Base-by-base conservation (phyloP, 2,329 filamentous ascomycete genomes). In the Exserohilum turcica region DNA sequence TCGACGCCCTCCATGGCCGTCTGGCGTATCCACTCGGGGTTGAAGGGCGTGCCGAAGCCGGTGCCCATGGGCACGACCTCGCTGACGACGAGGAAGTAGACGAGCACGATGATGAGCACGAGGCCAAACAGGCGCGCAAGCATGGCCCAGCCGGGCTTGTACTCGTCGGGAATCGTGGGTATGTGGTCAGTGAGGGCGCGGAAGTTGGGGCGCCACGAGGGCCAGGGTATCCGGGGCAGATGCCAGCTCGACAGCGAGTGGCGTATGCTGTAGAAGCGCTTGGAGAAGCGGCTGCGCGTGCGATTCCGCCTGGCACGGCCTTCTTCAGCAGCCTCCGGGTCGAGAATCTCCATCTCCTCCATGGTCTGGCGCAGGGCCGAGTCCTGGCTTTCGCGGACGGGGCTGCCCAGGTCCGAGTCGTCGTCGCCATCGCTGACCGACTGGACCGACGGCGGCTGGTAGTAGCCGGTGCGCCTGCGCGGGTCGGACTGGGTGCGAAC, bases 81-180 rank as follows among this genome's bases (percentile, higher is more conserved):
- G 70, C 90, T 91, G 57, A 92, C 84, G 69, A 97, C 92, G 43
- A 97, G 80, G 47, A 93, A 78, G 74, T 96, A 97, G 37, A 96
- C 80, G 57, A 96, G 82, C 15, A 85, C 84, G 40, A 92, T 78
- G 10, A 97, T 86, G 39, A 95, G 76, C 42, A 92, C 78, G 10
- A 96, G 78, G 2, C 89, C 92, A 54, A 91, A 82, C 29, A 94
- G 71, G 27, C 93, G 85, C 33, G 88, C 88, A 38, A 92, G 72
- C 19, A 93, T 79, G 5, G 94, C 81, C 67, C 82, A 84, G n/a
- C 80, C 80, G 16, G 84, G 79, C 44, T 70, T 70, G 56, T 78
- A 80, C 51, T 80, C 75, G 32, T 82, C 78, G 40, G 79, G 76
- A 54, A 76, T 77, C 32, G 67, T 72, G 51, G 73, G 79, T 60